phyloP scores from a whole-genome alignment of 768 basidiomycete genomes.

The Lepiota brunneoincarnata region DNA sequence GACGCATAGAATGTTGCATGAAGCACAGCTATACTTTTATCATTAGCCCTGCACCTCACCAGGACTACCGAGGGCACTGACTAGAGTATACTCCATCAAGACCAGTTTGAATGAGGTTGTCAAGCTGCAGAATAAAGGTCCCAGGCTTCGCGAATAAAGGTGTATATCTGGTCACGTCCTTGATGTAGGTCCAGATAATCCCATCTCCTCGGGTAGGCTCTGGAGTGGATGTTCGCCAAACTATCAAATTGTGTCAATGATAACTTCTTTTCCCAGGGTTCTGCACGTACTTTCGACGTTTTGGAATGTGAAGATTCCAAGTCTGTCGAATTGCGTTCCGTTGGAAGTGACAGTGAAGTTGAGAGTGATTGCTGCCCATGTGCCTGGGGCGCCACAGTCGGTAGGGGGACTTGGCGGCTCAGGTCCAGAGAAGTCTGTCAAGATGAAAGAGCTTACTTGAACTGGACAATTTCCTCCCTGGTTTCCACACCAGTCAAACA shows the following conservation, averaged over 20 bases:
- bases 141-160: constrained; percentile 70
- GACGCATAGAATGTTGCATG: constrained; percentile 73
- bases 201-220: constrained; percentile 66
- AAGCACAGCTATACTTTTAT: constrained; percentile 47
- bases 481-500: neutral
- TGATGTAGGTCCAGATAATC: constrained; percentile 77
- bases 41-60: neutral
- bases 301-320: constrained; percentile 72
- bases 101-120: constrained; percentile 60
- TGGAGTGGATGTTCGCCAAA: constrained; percentile 80
- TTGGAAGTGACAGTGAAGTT: constrained; percentile 80
- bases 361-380: constrained; percentile 73
- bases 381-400: constrained; percentile 65
- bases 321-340: constrained; percentile 73
- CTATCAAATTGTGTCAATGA: constrained; percentile 26
- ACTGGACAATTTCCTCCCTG: constrained; percentile 65
- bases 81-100: constrained; percentile 71
- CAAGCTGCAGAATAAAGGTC: constrained; percentile 68
- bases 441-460: constrained; percentile 36
- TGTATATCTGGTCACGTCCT: constrained; percentile 72
- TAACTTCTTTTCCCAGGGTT: neutral
- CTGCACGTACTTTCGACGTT: constrained; percentile 65
- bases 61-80: constrained; percentile 22
- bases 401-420: constrained; percentile 56
- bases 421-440: neutral